Evolutionary conservation across 371 early-diverging fungal species (phyloP), one percentile per base, ranked within the genome.

Genomic region (Fennellomyces sp.): DNA sequence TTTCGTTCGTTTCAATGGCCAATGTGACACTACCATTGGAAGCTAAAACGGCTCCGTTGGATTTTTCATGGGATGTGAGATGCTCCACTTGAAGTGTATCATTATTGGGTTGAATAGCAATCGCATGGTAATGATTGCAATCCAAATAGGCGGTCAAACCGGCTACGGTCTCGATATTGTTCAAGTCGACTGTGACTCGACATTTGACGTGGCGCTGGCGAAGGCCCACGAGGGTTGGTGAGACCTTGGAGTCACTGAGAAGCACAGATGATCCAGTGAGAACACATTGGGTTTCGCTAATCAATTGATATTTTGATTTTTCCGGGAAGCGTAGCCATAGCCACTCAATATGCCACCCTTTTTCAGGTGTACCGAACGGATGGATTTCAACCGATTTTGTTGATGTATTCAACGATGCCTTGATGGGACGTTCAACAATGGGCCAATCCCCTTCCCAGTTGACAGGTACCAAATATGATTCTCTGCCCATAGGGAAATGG

Each of bases 381-480:
- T 23, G 35, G 13, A 52, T 17, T 5, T 45, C 45, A 45, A 3
- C 23, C 11, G 7, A 5, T 21, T 45, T 45, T 4, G 45, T 6
- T 23, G 23, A 45, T 1, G 45, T 23, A 45, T 45, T 12, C 21
- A 25, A 29, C 7, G 56, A 17, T 12, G 53, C 58, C 23, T 58
- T 27, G 31, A 63, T 39, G 11, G 64, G 64, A 10, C 52, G 21
- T 36, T 59, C 25, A 29, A 64, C 48, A 13, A 21, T 39, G 2
- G 68, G 68, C 68, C 68, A 67, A n/a, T 49, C 64, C 12, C 64
- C 64, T 26, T 54, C 35, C 68, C 68, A 67, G 25, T 41, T 33
- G 31, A 67, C 60, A 38, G 64, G 64, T 38, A 50, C 54, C 23
- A 67, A 21, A 30, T 58, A 67, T 4, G 64, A 63, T 41, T 67